A percentile compares a stretch with the other conserved stretches of the same genome.
Evolutionary conservation across 2,329 filamentous ascomycete genomes (phyloP).

Genomic region (Dactylellina leptospora): DNA sequence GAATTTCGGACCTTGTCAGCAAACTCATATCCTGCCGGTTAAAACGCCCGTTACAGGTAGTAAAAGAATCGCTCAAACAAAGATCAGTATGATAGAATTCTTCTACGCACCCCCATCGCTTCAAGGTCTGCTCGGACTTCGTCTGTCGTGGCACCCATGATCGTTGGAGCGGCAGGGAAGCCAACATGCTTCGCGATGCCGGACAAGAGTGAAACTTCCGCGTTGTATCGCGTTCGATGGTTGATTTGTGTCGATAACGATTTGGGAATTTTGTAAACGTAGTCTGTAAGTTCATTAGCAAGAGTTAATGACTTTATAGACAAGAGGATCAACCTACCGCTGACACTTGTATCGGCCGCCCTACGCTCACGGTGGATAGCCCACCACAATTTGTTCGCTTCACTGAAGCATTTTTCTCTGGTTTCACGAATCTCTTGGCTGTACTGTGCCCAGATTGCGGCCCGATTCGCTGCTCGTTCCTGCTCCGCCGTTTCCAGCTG

Average conservation of each 20-base stretch:
- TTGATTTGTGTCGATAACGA: constrained; percentile 78
- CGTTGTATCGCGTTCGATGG: constrained; percentile 91
- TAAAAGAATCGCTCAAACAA: constrained; percentile 58
- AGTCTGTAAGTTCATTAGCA: constrained; percentile 68
- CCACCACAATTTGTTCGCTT: constrained; percentile 88
- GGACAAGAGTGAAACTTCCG: constrained; percentile 88
- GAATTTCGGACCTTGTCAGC: constrained; percentile 52
- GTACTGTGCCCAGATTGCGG: constrained; percentile 88
- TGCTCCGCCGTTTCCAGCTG: constrained; percentile 76
- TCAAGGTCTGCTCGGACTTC: constrained; percentile 88
- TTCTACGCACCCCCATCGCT: constrained; percentile 79
- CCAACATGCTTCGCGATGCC: constrained; percentile 94
- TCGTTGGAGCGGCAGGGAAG: constrained; percentile 91
- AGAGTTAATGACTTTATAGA: not conserved
- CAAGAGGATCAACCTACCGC: constrained; percentile 52
- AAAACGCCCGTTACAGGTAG: constrained; percentile 44
- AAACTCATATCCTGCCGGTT: constrained; percentile 52
- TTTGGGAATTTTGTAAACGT: constrained; percentile 80
- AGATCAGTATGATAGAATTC: constrained; percentile 57
- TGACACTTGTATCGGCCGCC: constrained; percentile 56
- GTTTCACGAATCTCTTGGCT: constrained; percentile 85
- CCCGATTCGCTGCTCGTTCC: constrained; percentile 79
- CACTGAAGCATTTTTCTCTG: constrained; percentile 79
- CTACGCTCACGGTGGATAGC: constrained; percentile 89
- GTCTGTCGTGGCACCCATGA: constrained; percentile 74